Evolutionary conservation across 352 stramenopile species (phyloP).

Genomic region (Phytophthora multivora): DNA sequence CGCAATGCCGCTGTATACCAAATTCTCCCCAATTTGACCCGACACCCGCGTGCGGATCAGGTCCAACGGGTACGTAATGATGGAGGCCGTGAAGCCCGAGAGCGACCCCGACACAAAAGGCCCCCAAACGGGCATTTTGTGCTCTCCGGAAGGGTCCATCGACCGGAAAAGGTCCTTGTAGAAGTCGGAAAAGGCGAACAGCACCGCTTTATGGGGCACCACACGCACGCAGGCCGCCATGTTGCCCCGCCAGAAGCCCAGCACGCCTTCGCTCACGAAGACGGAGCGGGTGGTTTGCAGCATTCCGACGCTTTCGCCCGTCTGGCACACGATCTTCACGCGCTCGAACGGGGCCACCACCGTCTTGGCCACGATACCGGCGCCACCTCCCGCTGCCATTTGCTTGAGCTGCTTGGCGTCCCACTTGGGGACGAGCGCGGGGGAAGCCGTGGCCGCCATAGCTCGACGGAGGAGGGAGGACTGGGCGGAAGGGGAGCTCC

Average conservation of each 20-base stretch:
- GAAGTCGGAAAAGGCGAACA: slow-evolving; percentile 87
- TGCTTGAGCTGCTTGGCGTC: slow-evolving; percentile 68
- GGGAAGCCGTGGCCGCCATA: slow-evolving; percentile 1
- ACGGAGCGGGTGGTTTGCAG: slow-evolving; percentile 67
- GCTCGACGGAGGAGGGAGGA: background rate
- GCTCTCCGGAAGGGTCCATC: slow-evolving; percentile 24
- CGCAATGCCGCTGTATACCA: slow-evolving; percentile 74
- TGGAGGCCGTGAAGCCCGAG: slow-evolving; percentile 83
- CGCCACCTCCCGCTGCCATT: slow-evolving; percentile 72
- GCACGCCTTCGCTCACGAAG: slow-evolving; percentile 52
- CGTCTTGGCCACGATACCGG: slow-evolving; percentile 82
- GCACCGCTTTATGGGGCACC: slow-evolving; percentile 78
- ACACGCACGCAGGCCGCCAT: slow-evolving; percentile 75
- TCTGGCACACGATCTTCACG: slow-evolving; percentile 88
- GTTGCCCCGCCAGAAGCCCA: slow-evolving; percentile 83
- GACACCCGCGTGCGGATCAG: slow-evolving; percentile 83
- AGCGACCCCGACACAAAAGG: slow-evolving; percentile 74
- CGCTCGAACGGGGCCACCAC: slow-evolving; percentile 81
- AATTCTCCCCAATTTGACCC: slow-evolving; percentile 65
- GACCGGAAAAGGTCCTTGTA: slow-evolving; percentile 82
- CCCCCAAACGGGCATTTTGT: slow-evolving; percentile 52
- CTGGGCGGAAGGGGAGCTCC: background rate
- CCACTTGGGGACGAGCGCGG: slow-evolving; percentile 18
- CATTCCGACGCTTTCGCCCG: slow-evolving; percentile 77
- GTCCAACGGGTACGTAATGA: slow-evolving; percentile 88